Percentiles rank a stretch among this genome's conserved stretches.
Evolutionary conservation across 2,329 filamentous ascomycete genomes (phyloP).

Genomic region (Fusarium drepaniforme): DNA sequence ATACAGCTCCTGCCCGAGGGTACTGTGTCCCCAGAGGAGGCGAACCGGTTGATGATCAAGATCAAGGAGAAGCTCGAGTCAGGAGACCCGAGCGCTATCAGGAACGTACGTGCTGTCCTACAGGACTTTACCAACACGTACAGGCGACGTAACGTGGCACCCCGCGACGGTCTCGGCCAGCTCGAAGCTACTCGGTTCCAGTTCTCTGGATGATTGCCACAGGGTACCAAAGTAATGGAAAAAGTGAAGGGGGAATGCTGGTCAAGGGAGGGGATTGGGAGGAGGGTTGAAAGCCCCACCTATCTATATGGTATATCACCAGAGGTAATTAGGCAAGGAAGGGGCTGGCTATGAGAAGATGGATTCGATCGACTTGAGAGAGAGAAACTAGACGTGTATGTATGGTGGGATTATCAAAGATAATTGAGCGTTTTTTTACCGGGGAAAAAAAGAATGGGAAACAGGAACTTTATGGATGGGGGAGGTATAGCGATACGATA

Average conservation of each 20-base stretch:
- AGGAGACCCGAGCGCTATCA: slow-evolving; percentile 69
- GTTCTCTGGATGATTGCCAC: slow-evolving; percentile 64
- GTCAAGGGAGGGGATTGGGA: neutral
- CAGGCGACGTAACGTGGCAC: slow-evolving; percentile 93
- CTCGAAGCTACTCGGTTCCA: slow-evolving; percentile 90
- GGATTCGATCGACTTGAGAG: slow-evolving; percentile 10
- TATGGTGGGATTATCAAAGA: slow-evolving; percentile 39
- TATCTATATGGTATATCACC: slow-evolving; percentile 14
- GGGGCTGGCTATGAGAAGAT: slow-evolving; percentile 14
- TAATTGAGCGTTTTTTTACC: slow-evolving; percentile 38
- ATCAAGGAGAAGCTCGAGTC: slow-evolving; percentile 82
- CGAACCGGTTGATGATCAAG: slow-evolving; percentile 82
- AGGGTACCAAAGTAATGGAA: neutral
- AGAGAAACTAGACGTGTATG: slow-evolving; percentile 23
- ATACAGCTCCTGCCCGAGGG: slow-evolving; percentile 86
- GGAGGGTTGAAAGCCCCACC: slow-evolving; percentile 1
- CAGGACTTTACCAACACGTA: slow-evolving; percentile 99
- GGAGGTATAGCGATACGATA: slow-evolving; percentile 25
- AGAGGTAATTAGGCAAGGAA: slow-evolving; percentile 6
- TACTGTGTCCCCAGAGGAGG: slow-evolving; percentile 83
- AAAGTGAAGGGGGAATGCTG: neutral
- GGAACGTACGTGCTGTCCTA: slow-evolving; percentile 85
- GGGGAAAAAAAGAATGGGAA: slow-evolving; percentile 21
- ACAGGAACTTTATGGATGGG: slow-evolving; percentile 9
- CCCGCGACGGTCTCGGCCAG: slow-evolving; percentile 88